Base-by-base conservation (phyloP, 192 early-diverging fungal species). In the Backusella parvicylindrica region DNA sequence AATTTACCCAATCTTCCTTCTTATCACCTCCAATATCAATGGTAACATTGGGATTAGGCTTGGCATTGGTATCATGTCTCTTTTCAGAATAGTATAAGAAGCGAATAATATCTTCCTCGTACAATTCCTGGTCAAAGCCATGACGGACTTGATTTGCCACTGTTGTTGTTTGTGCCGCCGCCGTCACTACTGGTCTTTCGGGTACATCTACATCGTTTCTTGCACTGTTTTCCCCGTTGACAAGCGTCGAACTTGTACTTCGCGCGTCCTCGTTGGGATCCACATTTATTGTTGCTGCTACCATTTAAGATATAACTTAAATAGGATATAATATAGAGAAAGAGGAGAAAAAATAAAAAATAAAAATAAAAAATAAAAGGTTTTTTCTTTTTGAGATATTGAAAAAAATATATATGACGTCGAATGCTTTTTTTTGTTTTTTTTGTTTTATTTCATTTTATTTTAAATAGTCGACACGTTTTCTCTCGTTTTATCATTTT, bases 61-160 rank as follows among this genome's bases (percentile, higher is more conserved):
- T 81, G 68, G 71, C 81, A 74, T 50, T 77, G 37, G 85, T 83
- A 31, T 84, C 82, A 67, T 89, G 88, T 35, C 86, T 82, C 60
- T 87, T 89, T 28, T 87, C 86, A 16, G 82, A 86, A 75, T 82
- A 89, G 71, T 85, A 89, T 68, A 85, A 79, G 74, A 84, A 87
- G 15, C 84, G 76, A 6, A 85, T 80, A 43, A 85, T 74, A 30
- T 82, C 84, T 75, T 87, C 83, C 68, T 85, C 86, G 69, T 81
- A 85, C 49, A 80, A 75, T 38, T 87, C 82, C 11, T 83, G 72
- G 23, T 87, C 86, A 63, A 87, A 87, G 38, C 86, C 86, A 53
- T 87, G 86, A 7, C 86, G 82, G 26, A 82, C 79, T 12, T 72
- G 50, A 26, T 75, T 49, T 18, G 26, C 4, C 0, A 26, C 6